Conservation (phyloP, 257 asterid species). For the Penstemon davidsonii region DNA sequence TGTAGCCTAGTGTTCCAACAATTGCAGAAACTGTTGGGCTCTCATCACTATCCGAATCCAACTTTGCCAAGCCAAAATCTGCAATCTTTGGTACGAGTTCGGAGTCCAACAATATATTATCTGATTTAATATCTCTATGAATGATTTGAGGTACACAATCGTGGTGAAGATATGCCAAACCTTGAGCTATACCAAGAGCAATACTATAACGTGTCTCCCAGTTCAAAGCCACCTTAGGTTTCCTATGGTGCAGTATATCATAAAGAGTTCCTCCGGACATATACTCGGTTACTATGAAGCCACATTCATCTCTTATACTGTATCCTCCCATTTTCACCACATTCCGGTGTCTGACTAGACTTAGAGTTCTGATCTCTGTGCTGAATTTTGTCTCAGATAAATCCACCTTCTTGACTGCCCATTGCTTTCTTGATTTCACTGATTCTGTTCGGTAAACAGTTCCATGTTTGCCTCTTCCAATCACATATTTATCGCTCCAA, state of each 20-base stretch:
- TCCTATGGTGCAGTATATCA: conserved; percentile 41
- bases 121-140: conserved; percentile 56
- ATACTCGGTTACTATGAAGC: conserved; percentile 44
- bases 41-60: conserved; percentile 39
- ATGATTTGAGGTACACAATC: conserved; percentile 55
- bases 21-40: conserved; percentile 34
- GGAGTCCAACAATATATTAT: conserved; percentile 49
- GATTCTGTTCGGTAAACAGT: conserved; percentile 48
- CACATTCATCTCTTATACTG: conserved; percentile 43
- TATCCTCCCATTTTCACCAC: conserved; percentile 56
- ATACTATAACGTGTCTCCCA: conserved; percentile 45
- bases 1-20: conserved; percentile 56
- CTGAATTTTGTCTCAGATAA: conserved; percentile 35
- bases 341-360: conserved; percentile 48
- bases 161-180: conserved; percentile 52
- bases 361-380: conserved; percentile 41
- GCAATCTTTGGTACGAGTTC: conserved; percentile 51
- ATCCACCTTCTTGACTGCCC: conserved; percentile 51
- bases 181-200: conserved; percentile 58
- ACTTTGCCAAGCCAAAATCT: conserved; percentile 50
- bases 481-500: conserved; percentile 48
- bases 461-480: conserved; percentile 62
- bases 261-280: conserved; percentile 52
- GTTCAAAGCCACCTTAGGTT: conserved; percentile 31
- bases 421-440: conserved; percentile 36